These are phyloP conservation scores for Fusarium subtropicale DNA, from an alignment of 2,329 filamentous ascomycete genomes.

Conservation along the genomic window DNA sequence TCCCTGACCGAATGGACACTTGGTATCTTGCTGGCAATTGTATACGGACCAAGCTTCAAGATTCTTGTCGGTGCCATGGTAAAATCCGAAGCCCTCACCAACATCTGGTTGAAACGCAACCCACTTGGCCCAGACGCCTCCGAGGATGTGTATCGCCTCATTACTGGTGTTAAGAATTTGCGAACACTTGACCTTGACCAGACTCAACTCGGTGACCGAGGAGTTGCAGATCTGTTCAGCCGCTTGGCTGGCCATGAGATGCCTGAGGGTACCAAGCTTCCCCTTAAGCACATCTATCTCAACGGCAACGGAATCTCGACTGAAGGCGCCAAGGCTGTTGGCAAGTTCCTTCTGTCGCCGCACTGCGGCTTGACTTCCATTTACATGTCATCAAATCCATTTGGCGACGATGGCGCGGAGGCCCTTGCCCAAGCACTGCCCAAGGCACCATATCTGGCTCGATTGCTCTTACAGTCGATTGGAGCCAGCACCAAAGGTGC, in stretches of 20 bases:
- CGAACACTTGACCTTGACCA: slow-evolving; percentile 66
- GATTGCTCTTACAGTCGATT: slow-evolving; percentile 57
- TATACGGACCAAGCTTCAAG: slow-evolving; percentile 58
- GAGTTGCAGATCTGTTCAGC: slow-evolving; percentile 58
- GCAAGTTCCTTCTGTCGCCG: slow-evolving; percentile 50
- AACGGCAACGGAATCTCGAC: slow-evolving; percentile 53
- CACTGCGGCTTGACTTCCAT: slow-evolving; percentile 52
- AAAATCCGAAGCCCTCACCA: slow-evolving; percentile 57
- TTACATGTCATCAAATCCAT: slow-evolving; percentile 55
- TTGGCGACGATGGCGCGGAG: slow-evolving; percentile 50
- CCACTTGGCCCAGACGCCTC: slow-evolving; percentile 57
- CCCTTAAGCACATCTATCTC: slow-evolving; percentile 54
- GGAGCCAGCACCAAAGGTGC: slow-evolving; percentile 57
- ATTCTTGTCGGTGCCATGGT: slow-evolving; percentile 59
- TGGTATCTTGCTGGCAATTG: slow-evolving; percentile 68
- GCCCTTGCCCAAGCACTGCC: slow-evolving; percentile 50
- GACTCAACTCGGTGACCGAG: slow-evolving; percentile 62
- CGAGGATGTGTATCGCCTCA: slow-evolving; percentile 57
- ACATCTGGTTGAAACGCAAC: slow-evolving; percentile 67
- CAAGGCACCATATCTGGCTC: slow-evolving; percentile 50
- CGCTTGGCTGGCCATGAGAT: slow-evolving; percentile 50
- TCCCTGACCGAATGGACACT: slow-evolving; percentile 62
- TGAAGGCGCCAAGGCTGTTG: slow-evolving; percentile 49
- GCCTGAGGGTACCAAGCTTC: slow-evolving; percentile 45
- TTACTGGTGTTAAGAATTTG: slow-evolving; percentile 57